phyloP scores from a whole-genome alignment of 352 stramenopile genomes.

The Globisporangium megalacanthum region DNA sequence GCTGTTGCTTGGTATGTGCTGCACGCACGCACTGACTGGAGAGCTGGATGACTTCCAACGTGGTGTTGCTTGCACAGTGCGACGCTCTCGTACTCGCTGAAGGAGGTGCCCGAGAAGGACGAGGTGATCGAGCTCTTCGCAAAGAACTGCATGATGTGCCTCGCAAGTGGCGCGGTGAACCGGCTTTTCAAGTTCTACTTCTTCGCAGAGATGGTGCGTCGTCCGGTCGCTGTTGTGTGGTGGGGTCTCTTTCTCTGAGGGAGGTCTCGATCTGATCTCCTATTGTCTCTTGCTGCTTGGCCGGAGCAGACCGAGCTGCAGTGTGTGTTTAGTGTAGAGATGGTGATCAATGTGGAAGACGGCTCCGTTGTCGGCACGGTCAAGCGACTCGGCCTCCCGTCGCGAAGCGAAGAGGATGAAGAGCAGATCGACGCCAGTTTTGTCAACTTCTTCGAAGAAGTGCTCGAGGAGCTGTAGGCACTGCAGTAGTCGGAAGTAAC shows the following conservation, averaged over 20 bases:
- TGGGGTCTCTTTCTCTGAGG: neutral
- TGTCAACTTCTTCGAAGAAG: constrained; percentile 77
- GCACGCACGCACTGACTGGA: too few relatives aligned
- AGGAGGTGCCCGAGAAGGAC: constrained; percentile 63
- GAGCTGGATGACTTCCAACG: too few relatives aligned
- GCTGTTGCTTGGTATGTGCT: neutral
- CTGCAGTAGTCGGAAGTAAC: neutral
- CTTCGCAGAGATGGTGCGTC: constrained; percentile 73
- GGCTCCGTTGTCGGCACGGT: constrained; percentile 54
- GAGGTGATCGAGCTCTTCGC: constrained; percentile 72
- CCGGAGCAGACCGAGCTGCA: constrained; percentile 46
- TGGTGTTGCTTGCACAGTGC: constrained; percentile 24
- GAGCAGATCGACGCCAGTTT: constrained; percentile 84
- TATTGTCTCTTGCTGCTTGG: neutral
- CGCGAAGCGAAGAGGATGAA: constrained; percentile 51
- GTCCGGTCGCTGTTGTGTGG: neutral
- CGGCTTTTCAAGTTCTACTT: constrained; percentile 87
- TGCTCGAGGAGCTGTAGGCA: constrained; percentile 62
- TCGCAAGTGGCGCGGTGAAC: constrained; percentile 69
- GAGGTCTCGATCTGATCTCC: neutral
- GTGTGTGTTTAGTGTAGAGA: constrained; percentile 78
- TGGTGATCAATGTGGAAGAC: constrained; percentile 59
- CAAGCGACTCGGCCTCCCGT: constrained; percentile 64
- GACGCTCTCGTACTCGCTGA: constrained; percentile 37
- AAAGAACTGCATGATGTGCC: constrained; percentile 63